Evolutionary conservation across 2,329 filamentous ascomycete species (phyloP), one percentile per base, ranked within the genome.

Genomic region (Neonectria coccinea): DNA sequence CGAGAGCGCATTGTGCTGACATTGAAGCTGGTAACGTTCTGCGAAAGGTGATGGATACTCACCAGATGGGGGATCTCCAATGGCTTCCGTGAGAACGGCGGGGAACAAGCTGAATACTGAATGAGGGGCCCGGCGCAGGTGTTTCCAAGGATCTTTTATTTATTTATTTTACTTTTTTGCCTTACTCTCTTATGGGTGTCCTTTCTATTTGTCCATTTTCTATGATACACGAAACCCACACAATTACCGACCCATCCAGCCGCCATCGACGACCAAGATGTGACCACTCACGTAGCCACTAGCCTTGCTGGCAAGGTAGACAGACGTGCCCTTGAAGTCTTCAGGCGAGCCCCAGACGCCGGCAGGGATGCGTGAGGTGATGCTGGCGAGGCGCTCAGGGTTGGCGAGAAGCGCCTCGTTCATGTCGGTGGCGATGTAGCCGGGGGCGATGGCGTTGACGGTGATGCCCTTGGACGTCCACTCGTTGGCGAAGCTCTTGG

Each of bases 401-500:
- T 97, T 89, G 55, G 89, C 86, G 47, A 97, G 87, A 74, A 97
- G 79, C 3, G 93, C 94, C 69, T 85, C 86, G 77, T 97, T 97
- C 94, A 97, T 97, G 65, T 97, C 94, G n/a, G 94, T 97, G 54
- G 88, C 92, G 72, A 97, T 92, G 79, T 97, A 97, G 0, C 94
- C 94, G 0, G 94, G 94, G 2, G 94, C 93, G 75, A 97, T 92
- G 8, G 91, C 92, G 78, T 97, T 97, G 44, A 97, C 93, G 1
- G 87, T 92, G 66, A 97, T 86, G 2, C 93, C 93, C 74, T 89
- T 86, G n/a, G 83, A 79, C 0, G 90, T 88, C 94, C 94, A 97
- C 81, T 97, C 92, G 76, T 97, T 97, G 51, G 90, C 89, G 62
- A 97, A 84, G 27, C 91, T 90, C 81, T 96, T 97, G 56, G 93